These are phyloP conservation scores for Candida ipomoeae DNA, from an alignment of 805 yeast genomes.

Conservation along the genomic window DNA sequence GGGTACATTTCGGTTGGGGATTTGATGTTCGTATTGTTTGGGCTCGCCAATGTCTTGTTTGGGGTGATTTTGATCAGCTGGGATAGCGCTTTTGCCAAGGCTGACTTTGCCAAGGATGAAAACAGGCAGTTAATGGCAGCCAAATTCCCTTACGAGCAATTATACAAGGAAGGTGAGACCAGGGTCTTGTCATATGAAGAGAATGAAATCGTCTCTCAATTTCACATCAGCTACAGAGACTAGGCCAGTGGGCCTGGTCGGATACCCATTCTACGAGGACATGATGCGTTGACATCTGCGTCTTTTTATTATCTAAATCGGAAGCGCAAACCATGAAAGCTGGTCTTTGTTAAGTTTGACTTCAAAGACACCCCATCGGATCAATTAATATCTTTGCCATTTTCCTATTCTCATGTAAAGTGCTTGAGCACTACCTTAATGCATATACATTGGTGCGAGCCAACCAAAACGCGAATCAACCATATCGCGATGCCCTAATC, in stretches of 20 bases:
- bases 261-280: not conserved
- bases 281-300: not conserved
- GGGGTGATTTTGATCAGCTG: slow-evolving; percentile 71
- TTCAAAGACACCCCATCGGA: not conserved
- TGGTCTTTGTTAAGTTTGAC: slow-evolving; percentile 4
- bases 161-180: slow-evolving; percentile 4
- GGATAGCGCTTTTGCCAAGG: slow-evolving; percentile 32
- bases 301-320: not conserved
- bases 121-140: slow-evolving; percentile 10
- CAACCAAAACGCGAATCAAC: not conserved
- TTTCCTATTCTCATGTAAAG: not conserved
- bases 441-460: not conserved
- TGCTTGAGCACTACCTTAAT: not conserved
- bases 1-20: slow-evolving; percentile 43
- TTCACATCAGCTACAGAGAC: slow-evolving; percentile 4
- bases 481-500: not conserved
- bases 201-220: slow-evolving; percentile 12
- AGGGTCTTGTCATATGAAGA: slow-evolving; percentile 16
- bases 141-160: slow-evolving; percentile 18
- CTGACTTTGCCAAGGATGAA: slow-evolving; percentile 4
- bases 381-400: not conserved
- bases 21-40: slow-evolving; percentile 42
- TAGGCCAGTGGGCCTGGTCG: not conserved
- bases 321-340: slow-evolving; percentile 2
- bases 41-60: slow-evolving; percentile 49